Conservation (phyloP, 2,329 filamentous ascomycete genomes). For the Penicillium frequentans region DNA sequence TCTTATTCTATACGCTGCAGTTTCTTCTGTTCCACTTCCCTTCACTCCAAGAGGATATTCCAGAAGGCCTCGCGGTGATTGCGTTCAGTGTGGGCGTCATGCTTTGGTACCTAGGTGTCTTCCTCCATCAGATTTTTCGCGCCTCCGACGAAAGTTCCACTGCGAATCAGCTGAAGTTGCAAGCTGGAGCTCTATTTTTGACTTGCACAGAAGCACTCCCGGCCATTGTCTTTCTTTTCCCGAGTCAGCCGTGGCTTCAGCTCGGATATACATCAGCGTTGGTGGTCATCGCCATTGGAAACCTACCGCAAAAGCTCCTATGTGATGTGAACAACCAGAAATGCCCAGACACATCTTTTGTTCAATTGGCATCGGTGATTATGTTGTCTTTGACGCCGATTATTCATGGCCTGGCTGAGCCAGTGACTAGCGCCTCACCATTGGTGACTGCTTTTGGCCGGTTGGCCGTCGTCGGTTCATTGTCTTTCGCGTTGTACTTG, state of each 20-base stretch:
- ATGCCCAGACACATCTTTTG: neutral
- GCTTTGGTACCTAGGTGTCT: too few species aligned
- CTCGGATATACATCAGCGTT: neutral
- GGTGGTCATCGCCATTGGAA: neutral
- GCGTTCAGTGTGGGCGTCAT: too few species aligned
- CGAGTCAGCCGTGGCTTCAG: neutral
- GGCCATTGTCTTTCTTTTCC: neutral
- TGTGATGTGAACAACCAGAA: neutral
- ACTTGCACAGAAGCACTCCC: neutral
- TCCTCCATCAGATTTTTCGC: too few species aligned
- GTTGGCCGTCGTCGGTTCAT: neutral
- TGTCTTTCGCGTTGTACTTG: neutral
- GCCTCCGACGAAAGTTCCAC: too few species aligned
- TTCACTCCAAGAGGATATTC: too few species aligned
- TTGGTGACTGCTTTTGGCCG: neutral
- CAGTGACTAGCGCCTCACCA: too few species aligned
- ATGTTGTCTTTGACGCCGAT: neutral
- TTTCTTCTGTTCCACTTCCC: too few species aligned
- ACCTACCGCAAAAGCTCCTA: neutral
- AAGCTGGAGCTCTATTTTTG: neutral
- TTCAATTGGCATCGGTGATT: neutral
- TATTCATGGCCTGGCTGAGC: neutral
- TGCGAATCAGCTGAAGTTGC: neutral
- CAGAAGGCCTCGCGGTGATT: too few species aligned
- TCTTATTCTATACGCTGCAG: too few species aligned